Percentiles rank a stretch among this genome's conserved stretches.
Conservation (phyloP, 2,329 filamentous ascomycete species). For the Coniochaeta sp. region DNA sequence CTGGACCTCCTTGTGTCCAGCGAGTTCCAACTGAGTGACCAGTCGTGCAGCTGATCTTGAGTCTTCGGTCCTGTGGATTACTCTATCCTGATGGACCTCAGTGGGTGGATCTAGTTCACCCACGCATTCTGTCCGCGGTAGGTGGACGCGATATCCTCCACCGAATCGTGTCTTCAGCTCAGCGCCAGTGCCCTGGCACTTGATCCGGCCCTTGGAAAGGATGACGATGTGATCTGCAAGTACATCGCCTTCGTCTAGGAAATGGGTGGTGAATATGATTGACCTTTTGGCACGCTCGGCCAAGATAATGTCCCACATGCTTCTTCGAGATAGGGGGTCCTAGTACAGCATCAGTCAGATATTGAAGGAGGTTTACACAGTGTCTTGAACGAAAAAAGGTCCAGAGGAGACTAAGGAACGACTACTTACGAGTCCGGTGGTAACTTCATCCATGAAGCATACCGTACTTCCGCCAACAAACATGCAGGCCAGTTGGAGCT, state of each 20-base stretch:
- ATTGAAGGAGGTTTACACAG: not conserved
- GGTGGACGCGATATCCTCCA: constrained; percentile 54
- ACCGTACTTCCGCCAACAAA: constrained; percentile 60
- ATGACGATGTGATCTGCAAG: constrained; percentile 62
- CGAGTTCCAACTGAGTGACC: constrained; percentile 36
- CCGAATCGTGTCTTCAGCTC: constrained; percentile 57
- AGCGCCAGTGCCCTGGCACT: constrained; percentile 54
- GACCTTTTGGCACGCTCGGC: constrained; percentile 53
- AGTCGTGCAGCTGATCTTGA: constrained; percentile 18
- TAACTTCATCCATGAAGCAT: constrained; percentile 64
- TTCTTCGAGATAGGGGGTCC: constrained; percentile 57
- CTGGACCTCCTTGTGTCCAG: constrained; percentile 30
- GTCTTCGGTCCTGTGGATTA: constrained; percentile 44
- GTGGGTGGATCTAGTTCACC: constrained; percentile 26
- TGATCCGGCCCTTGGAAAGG: constrained; percentile 53
- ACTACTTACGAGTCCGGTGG: constrained; percentile 41
- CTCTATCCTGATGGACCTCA: constrained; percentile 46
- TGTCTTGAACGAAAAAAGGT: not conserved
- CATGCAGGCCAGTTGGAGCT: constrained; percentile 65
- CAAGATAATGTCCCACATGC: constrained; percentile 64
- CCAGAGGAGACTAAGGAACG: not conserved
- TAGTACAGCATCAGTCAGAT: not conserved
- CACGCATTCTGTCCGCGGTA: constrained; percentile 5
- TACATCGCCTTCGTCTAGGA: constrained; percentile 62
- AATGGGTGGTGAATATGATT: constrained; percentile 63